These are phyloP conservation scores for Silene vulgaris DNA, from an alignment of 179 eudicot genomes.

Conservation along the genomic window DNA sequence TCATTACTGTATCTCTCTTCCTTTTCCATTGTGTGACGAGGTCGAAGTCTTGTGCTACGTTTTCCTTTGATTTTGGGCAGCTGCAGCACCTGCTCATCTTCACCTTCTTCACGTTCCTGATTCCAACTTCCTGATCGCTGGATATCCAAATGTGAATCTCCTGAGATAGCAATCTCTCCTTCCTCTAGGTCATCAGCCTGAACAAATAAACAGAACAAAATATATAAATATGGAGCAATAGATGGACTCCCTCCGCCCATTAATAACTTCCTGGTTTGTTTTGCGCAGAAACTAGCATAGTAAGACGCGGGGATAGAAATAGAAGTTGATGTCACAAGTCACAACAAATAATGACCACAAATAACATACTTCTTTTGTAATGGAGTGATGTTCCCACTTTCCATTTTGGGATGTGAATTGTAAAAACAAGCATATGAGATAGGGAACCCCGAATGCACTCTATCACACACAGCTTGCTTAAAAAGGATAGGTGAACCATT, in stretches of 20 bases:
- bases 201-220: conserved; percentile 16
- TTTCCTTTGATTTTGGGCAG: conserved; percentile 85
- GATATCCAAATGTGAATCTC: conserved; percentile 70
- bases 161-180: conserved; percentile 85
- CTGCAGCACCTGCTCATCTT: conserved; percentile 89
- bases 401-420: neutral
- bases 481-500: neutral
- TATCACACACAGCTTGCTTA: neutral
- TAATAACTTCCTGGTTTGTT: neutral
- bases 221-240: neutral
- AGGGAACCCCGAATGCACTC: neutral
- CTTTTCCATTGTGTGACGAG: conserved; percentile 47
- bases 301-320: neutral
- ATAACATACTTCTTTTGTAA: neutral
- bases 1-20: conserved; percentile 55
- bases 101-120: conserved; percentile 87
- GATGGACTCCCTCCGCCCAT: neutral
- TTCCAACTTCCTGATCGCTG: conserved; percentile 94
- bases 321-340: neutral
- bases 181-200: conserved; percentile 89
- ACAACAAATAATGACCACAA: neutral
- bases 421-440: neutral
- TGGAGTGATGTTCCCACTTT: neutral
- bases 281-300: neutral
- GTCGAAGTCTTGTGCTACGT: conserved; percentile 79